Evolutionary conservation across 164 flowering plant species (phyloP), one percentile per base, ranked within the genome.

Genomic region (Stephania cephalantha): DNA sequence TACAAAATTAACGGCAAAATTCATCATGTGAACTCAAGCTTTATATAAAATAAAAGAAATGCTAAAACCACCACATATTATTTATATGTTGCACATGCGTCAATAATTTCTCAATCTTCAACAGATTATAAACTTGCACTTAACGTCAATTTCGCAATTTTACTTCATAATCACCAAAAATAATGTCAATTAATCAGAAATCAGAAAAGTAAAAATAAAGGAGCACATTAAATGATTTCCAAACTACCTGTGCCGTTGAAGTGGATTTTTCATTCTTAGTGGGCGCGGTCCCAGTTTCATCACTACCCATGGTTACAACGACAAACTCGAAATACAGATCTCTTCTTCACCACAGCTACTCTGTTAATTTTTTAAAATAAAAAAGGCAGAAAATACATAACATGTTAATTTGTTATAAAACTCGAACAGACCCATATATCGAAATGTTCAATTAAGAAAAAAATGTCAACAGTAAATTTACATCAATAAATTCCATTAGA

Each of bases 231-330:
- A 2, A 7, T 17, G 9, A 11, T 69, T 69, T 66, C 30, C 18
- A 73, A 18, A 85, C 84, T 81, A 92, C 97, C 81, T 79, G 81
- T 69, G 86, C 80, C 64, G 91, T 85, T 76, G 93, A 81, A 73
- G 90, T 78, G 70, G 88, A 75, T 76, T 90, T 90, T 29, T 90
- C 94, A 65, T 89, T 30, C 79, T 88, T 93, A n/a, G 66, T 7
- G 4, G 85, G 30, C 46, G 90, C 75, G 78, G 89, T 89, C 46
- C 69, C 86, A 45, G 90, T 91, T 70, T 91, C 95, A 72, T 77
- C 81, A 74, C 77, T 91, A 68, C 95, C 97, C 98, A 94, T 94
- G 72, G 46, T 73, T 58, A 80, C 65, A 50, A 72, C 18, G 48
- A 29, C 53, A 69, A 50, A 69, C 73, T 42, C 50, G 52, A 25